Percentiles rank a stretch among this genome's conserved stretches.
Evolutionary conservation across 1,284 basidiomycete species (phyloP).

Genomic region (Tremellales sp.): DNA sequence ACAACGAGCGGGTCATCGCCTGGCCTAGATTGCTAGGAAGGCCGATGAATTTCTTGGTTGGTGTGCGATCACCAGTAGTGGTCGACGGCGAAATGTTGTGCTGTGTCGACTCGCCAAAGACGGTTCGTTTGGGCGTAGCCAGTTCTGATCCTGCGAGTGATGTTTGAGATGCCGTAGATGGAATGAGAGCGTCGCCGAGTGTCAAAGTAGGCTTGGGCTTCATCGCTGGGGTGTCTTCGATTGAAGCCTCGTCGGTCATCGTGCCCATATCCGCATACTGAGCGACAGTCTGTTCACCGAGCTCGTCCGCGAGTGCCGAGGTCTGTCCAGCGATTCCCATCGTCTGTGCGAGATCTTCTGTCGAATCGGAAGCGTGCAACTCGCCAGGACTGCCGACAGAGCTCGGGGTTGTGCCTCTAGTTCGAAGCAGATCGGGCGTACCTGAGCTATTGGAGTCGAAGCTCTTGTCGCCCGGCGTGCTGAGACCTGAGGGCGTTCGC

Average conservation of each 20-base stretch:
- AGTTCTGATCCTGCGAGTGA: slow-evolving; percentile 15
- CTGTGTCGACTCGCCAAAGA: slow-evolving; percentile 11
- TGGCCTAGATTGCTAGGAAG: slow-evolving; percentile 26
- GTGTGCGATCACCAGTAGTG: slow-evolving; percentile 32
- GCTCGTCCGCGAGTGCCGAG: slow-evolving; percentile 35
- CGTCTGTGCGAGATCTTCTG: slow-evolving; percentile 9
- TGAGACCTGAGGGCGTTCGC: slow-evolving; percentile 23
- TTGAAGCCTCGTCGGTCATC: slow-evolving; percentile 37
- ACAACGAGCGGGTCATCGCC: slow-evolving; percentile 22
- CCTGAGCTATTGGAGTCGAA: slow-evolving; percentile 39
- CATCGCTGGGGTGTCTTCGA: slow-evolving; percentile 9
- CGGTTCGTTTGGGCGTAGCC: slow-evolving; percentile 17
- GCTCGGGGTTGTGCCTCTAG: slow-evolving; percentile 12
- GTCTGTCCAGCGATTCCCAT: not conserved
- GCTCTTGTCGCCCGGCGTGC: slow-evolving; percentile 32
- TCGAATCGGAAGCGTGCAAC: not conserved
- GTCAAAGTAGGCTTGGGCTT: slow-evolving; percentile 5
- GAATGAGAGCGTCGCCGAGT: slow-evolving; percentile 7
- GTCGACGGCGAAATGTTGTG: slow-evolving; percentile 9
- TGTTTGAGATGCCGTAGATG: slow-evolving; percentile 6
- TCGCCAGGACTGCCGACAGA: slow-evolving; percentile 1
- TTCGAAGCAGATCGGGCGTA: slow-evolving; percentile 42
- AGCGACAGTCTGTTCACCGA: slow-evolving; percentile 22
- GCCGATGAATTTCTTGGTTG: slow-evolving; percentile 26
- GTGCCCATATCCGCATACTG: slow-evolving; percentile 28